Evolutionary conservation across 805 yeast species (phyloP).

Genomic region (Wickerhamia fluorescens): DNA sequence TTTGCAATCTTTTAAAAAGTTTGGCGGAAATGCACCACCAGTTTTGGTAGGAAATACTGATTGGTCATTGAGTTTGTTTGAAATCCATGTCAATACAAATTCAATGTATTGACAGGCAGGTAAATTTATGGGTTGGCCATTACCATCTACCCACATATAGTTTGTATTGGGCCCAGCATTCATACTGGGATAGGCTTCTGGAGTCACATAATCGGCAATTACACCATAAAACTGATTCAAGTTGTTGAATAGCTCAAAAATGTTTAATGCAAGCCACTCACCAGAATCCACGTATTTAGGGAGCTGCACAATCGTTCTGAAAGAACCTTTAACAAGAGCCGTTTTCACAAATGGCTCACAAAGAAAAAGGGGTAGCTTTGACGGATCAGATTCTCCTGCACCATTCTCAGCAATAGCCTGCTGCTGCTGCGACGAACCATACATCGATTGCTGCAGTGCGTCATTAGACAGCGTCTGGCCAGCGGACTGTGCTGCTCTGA

Average conservation of each 20-base stretch:
- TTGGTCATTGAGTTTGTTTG: constrained; percentile 82
- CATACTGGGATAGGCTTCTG: constrained; percentile 88
- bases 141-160: constrained; percentile 81
- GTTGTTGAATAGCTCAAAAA: constrained; percentile 82
- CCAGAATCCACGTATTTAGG: constrained; percentile 92
- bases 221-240: constrained; percentile 84
- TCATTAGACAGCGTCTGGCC: constrained; percentile 4
- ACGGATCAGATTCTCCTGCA: constrained; percentile 9
- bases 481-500: constrained; percentile 4
- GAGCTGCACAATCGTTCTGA: constrained; percentile 87
- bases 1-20: constrained; percentile 73
- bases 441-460: constrained; percentile 6
- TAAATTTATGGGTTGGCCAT: constrained; percentile 69
- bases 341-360: constrained; percentile 93
- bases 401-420: constrained; percentile 5
- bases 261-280: constrained; percentile 94
- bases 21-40: constrained; percentile 85
- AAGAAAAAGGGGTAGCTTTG: constrained; percentile 54
- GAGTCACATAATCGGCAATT: constrained; percentile 85
- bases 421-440: constrained; percentile 7
- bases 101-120: constrained; percentile 95
- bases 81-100: constrained; percentile 84
- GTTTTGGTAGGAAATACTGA: constrained; percentile 85
- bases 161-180: constrained; percentile 91
- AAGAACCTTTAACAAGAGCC: constrained; percentile 92